phyloP scores from a whole-genome alignment of 2,329 filamentous ascomycete species.

The Talaromyces islandicus region DNA sequence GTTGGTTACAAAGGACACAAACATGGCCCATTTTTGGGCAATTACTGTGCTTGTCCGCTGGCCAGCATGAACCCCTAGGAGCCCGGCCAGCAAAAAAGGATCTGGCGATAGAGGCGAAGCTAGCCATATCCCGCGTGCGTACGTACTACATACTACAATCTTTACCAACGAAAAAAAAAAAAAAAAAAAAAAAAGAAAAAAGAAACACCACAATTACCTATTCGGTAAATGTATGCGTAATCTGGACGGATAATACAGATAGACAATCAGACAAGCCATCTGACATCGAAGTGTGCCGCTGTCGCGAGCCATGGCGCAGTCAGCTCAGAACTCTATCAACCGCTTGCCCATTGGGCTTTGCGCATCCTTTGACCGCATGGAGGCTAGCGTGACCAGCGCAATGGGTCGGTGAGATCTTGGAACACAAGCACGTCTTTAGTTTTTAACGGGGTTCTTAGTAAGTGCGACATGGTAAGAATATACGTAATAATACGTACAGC shows the following conservation, averaged over 20 bases:
- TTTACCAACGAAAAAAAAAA: too few relatives aligned
- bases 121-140: too few relatives aligned
- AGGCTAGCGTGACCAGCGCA: not conserved
- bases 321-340: not conserved
- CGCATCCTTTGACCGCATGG: not conserved
- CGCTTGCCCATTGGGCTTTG: too few relatives aligned
- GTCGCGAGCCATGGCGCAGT: not conserved
- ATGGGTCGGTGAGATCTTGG: not conserved
- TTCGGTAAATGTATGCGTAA: not conserved
- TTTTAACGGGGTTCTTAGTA: too few relatives aligned
- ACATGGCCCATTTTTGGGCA: not conserved
- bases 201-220: not conserved
- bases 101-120: too few relatives aligned
- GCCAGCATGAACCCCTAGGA: too few relatives aligned
- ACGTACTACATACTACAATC: too few relatives aligned
- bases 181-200: not conserved
- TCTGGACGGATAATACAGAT: too few relatives aligned
- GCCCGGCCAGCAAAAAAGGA: not conserved
- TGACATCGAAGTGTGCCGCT: not conserved
- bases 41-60: too few relatives aligned
- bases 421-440: too few relatives aligned
- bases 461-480: too few relatives aligned
- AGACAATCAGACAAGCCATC: not conserved
- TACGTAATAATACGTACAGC: too few relatives aligned
- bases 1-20: not conserved